phyloP scores from a whole-genome alignment of 108 stramenopile species.

The Aurantiochytrium sp. region DNA sequence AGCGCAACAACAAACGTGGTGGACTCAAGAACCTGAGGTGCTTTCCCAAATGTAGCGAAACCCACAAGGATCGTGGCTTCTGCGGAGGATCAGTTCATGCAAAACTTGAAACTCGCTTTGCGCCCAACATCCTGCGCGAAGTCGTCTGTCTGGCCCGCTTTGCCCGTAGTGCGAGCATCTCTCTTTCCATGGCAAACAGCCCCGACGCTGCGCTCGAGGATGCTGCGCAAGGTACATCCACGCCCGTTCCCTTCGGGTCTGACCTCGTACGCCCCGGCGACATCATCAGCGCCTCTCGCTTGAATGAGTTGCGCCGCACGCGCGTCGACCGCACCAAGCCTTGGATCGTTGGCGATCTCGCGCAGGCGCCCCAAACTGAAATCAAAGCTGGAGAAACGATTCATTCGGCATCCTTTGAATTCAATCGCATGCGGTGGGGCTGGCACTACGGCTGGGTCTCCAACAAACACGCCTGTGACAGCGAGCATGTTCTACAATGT shows the following conservation, averaged over 20 bases:
- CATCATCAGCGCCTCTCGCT: neutral
- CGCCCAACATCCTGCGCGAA: neutral
- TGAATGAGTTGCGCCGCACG: neutral
- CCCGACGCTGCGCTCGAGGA: neutral
- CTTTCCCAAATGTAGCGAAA: neutral
- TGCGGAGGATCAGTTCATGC: neutral
- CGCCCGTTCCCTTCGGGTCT: neutral
- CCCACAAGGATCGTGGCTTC: neutral
- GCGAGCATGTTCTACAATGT: neutral
- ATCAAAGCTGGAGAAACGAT: neutral
- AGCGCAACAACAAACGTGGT: conserved; percentile 7
- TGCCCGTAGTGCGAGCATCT: neutral
- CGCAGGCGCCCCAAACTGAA: neutral
- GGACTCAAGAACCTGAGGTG: neutral
- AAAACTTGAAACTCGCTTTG: neutral
- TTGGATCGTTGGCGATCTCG: neutral
- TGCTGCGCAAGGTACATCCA: neutral
- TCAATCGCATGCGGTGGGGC: neutral
- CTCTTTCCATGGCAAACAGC: no score
- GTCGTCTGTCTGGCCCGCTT: neutral
- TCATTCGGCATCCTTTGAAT: neutral
- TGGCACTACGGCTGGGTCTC: conserved; percentile 13
- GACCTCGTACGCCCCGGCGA: neutral
- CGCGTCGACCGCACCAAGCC: neutral
- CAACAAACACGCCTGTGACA: neutral